These are phyloP conservation scores for Sporopachydermia lactativora DNA, from an alignment of 805 yeast species.

Conservation along the genomic window DNA sequence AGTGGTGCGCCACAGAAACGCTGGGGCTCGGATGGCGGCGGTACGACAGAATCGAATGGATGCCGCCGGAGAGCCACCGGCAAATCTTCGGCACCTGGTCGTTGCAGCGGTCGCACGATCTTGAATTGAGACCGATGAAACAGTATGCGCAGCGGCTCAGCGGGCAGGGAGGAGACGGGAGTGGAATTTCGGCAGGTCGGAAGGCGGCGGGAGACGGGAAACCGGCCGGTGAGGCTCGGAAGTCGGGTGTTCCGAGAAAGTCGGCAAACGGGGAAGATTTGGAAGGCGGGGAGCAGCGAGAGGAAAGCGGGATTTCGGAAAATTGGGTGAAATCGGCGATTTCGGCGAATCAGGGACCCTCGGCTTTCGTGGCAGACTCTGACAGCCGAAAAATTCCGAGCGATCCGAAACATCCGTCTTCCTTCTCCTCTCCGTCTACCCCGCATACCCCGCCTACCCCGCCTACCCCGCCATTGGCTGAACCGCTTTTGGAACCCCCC, in stretches of 20 bases:
- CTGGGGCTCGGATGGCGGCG: conserved; percentile 48
- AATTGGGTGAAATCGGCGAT: no score
- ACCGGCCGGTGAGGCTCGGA: neutral
- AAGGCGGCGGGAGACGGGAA: no score
- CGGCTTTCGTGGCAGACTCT: no score
- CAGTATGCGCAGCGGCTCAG: conserved; percentile 9
- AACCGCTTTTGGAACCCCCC: conserved; percentile 37
- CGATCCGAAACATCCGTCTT: conserved; percentile 13
- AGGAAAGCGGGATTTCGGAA: no score
- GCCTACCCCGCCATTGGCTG: neutral
- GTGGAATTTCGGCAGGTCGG: no score
- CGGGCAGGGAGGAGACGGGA: no score
- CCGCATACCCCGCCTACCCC: neutral
- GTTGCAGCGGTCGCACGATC: conserved; percentile 28
- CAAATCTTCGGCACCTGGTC: conserved; percentile 30
- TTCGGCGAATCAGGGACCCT: no score
- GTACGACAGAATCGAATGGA: conserved; percentile 69
- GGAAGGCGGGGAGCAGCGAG: neutral
- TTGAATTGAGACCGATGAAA: conserved; percentile 41
- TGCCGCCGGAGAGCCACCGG: conserved; percentile 29
- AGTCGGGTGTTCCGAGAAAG: neutral
- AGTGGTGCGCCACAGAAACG: conserved; percentile 17
- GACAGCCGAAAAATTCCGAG: no score
- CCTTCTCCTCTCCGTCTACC: conserved; percentile 12
- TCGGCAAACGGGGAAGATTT: neutral